Percentiles rank a stretch among this genome's conserved stretches.
Conservation (phyloP, 805 yeast genomes). For the Kregervanrija fluxuum region DNA sequence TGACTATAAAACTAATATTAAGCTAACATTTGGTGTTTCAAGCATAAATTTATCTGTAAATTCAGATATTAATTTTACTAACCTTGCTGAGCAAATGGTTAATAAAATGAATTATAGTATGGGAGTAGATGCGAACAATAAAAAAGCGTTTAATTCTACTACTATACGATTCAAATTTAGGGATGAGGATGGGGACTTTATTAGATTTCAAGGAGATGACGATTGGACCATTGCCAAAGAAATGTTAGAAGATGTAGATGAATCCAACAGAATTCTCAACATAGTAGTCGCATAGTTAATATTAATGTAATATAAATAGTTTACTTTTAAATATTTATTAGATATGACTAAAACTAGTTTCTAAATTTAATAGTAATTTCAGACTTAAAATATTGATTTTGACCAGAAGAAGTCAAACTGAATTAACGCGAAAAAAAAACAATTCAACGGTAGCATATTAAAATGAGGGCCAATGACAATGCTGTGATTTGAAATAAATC, state of each 20-base stretch:
- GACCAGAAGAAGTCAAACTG: too few species aligned
- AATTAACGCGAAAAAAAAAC: too few species aligned
- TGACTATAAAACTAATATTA: constrained; percentile 18
- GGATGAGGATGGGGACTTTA: constrained; percentile 95
- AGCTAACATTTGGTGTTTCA: constrained; percentile 32
- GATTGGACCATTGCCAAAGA: constrained; percentile 86
- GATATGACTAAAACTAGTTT: too few species aligned
- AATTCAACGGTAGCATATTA: too few species aligned
- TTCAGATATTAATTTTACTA: constrained; percentile 12
- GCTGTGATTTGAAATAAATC: too few species aligned
- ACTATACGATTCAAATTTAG: constrained; percentile 60
- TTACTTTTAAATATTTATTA: not conserved
- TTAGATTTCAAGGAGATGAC: constrained; percentile 75
- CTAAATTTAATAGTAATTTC: too few species aligned
- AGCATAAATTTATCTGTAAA: constrained; percentile 64
- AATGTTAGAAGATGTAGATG: constrained; percentile 44
- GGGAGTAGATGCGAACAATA: constrained; percentile 34
- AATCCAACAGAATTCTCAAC: constrained; percentile 30
- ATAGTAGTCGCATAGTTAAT: too few species aligned
- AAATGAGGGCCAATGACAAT: too few species aligned
- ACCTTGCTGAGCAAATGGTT: constrained; percentile 37
- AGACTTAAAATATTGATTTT: too few species aligned
- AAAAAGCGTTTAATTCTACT: constrained; percentile 17
- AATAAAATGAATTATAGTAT: constrained; percentile 50
- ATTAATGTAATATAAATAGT: not conserved